Evolutionary conservation across 2,329 filamentous ascomycete genomes (phyloP).

Genomic region (Talaromyces sp.): DNA sequence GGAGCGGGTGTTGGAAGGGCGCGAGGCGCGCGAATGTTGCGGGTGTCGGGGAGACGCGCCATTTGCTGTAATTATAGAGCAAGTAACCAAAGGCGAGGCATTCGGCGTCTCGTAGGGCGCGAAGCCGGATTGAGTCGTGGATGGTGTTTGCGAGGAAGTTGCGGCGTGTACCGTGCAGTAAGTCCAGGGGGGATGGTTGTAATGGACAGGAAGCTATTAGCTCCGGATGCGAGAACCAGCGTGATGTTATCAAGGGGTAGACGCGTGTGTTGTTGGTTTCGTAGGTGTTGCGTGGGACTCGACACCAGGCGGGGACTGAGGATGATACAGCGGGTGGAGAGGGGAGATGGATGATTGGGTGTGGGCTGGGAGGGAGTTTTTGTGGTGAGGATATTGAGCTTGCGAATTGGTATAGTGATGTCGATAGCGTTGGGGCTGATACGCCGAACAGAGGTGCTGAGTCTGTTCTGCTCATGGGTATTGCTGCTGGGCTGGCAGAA

Average conservation of each 20-base stretch:
- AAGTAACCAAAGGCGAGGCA: constrained; percentile 27
- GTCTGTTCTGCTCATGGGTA: not conserved
- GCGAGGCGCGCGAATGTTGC: constrained; percentile 25
- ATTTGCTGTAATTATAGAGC: constrained; percentile 26
- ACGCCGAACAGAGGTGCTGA: not conserved
- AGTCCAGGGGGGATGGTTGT: constrained; percentile 27
- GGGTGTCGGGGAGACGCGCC: constrained; percentile 26
- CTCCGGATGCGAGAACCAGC: constrained; percentile 25
- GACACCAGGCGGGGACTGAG: constrained; percentile 12
- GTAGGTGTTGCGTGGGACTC: constrained; percentile 16
- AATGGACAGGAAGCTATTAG: constrained; percentile 26
- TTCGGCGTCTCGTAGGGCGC: constrained; percentile 30
- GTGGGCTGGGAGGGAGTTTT: not conserved
- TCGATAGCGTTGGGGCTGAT: not conserved
- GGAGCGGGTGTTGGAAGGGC: constrained; percentile 23
- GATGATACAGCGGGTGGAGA: constrained; percentile 22
- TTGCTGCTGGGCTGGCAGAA: not conserved
- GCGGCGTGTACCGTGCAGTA: constrained; percentile 29
- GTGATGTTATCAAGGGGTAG: constrained; percentile 12
- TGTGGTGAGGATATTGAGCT: not conserved
- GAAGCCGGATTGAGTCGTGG: constrained; percentile 23
- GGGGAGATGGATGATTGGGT: constrained; percentile 2
- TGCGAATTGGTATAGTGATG: not conserved
- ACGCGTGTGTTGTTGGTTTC: constrained; percentile 23
- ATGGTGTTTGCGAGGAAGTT: constrained; percentile 30